Conservation (phyloP, 208 protist species). For the Wallacemonas rigidus region DNA sequence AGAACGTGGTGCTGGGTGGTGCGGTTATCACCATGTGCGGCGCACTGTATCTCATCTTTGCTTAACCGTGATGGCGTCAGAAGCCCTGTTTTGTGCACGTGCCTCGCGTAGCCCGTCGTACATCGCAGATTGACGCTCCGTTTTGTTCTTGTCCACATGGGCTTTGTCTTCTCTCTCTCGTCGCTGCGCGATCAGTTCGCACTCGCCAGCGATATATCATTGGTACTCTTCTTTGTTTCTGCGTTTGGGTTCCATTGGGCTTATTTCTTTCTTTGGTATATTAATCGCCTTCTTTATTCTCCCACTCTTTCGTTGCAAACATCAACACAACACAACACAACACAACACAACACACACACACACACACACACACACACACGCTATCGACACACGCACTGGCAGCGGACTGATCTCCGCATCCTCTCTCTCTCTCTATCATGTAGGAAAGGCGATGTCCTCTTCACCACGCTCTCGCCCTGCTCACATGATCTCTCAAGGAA, state of each 20-base stretch:
- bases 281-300: not conserved
- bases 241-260: not conserved
- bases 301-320: not conserved
- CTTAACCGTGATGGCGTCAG: not conserved
- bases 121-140: no score
- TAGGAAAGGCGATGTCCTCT: no score
- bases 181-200: constrained; percentile 9
- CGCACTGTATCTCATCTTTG: not conserved
- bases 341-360: no score
- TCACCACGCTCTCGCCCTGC: no score
- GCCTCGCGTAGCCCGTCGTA: no score
- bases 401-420: no score
- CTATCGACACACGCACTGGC: no score
- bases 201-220: not conserved
- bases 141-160: not conserved
- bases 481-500: no score
- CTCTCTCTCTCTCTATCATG: no score
- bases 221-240: constrained; percentile 1
- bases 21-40: constrained; percentile 14
- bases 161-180: constrained; percentile 3
- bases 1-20: constrained; percentile 30
- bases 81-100: not conserved
- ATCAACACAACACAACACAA: no score
- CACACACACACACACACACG: no score
- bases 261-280: not conserved